phyloP scores from a whole-genome alignment of 1,284 basidiomycete species.

The Ustilago crameri region DNA sequence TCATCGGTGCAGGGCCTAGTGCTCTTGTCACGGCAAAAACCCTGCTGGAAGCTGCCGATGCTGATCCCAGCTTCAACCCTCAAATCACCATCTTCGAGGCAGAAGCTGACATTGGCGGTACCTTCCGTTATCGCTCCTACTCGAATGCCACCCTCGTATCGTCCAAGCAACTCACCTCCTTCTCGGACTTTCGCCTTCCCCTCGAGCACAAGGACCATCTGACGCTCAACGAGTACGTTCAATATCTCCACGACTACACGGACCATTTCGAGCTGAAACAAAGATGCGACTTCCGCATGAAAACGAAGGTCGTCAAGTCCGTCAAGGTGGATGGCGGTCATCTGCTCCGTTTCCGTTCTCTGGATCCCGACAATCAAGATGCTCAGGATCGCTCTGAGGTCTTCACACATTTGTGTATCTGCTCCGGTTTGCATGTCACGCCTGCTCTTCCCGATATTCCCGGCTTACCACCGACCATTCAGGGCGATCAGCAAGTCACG shows the following conservation, averaged over 20 bases:
- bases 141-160: constrained; percentile 75
- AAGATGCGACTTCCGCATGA: constrained; percentile 42
- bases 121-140: constrained; percentile 70
- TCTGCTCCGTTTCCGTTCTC: constrained; percentile 21
- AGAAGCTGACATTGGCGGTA: constrained; percentile 75
- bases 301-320: constrained; percentile 42
- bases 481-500: constrained; percentile 35
- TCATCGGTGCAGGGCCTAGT: constrained; percentile 71
- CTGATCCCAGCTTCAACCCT: constrained; percentile 70
- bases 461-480: constrained; percentile 40
- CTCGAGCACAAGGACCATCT: constrained; percentile 74
- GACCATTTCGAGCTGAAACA: constrained; percentile 71
- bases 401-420: constrained; percentile 54
- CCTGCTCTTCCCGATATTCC: constrained; percentile 52
- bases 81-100: constrained; percentile 71
- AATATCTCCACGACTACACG: constrained; percentile 74
- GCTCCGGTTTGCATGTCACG: constrained; percentile 55
- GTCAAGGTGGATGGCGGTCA: constrained; percentile 40
- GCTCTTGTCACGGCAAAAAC: constrained; percentile 76
- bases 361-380: not conserved
- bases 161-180: constrained; percentile 76
- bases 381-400: constrained; percentile 21
- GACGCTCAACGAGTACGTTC: constrained; percentile 73
- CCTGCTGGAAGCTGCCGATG: constrained; percentile 60
- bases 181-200: constrained; percentile 75